phyloP scores from a whole-genome alignment of 306 rosid genomes.

The Dalbergia oliveri region DNA sequence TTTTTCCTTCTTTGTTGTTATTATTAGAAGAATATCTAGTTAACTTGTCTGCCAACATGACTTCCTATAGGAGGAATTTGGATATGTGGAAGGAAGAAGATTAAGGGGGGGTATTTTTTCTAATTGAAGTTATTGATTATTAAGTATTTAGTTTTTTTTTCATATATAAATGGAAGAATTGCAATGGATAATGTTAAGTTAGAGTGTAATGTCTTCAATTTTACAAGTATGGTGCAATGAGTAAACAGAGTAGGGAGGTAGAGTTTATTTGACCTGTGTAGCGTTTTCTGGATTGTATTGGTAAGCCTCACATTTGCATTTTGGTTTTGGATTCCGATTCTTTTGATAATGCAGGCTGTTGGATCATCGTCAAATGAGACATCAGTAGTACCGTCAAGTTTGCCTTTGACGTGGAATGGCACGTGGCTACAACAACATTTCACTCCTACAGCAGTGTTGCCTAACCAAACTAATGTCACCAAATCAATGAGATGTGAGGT shows the following conservation, averaged over 20 bases:
- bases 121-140: background rate
- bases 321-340: constrained; percentile 21
- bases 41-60: background rate
- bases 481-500: constrained; percentile 55
- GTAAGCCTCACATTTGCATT: constrained; percentile 23
- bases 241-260: background rate
- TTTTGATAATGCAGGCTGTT: constrained; percentile 56
- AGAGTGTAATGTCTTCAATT: background rate
- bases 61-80: background rate
- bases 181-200: constrained; percentile 1
- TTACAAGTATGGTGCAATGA: constrained; percentile 2
- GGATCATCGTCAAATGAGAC: constrained; percentile 51
- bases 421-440: constrained; percentile 46
- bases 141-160: background rate
- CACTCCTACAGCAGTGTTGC: constrained; percentile 25
- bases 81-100: constrained; percentile 14
- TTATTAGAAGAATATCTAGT: background rate
- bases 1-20: background rate
- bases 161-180: background rate
- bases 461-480: constrained; percentile 47
- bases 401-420: constrained; percentile 47
- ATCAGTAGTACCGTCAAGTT: constrained; percentile 49
- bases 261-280: constrained; percentile 12
- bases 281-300: background rate
- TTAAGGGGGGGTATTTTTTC: background rate